phyloP scores from a whole-genome alignment of 345 rosid species.

The Ceriops zippeliana region DNA sequence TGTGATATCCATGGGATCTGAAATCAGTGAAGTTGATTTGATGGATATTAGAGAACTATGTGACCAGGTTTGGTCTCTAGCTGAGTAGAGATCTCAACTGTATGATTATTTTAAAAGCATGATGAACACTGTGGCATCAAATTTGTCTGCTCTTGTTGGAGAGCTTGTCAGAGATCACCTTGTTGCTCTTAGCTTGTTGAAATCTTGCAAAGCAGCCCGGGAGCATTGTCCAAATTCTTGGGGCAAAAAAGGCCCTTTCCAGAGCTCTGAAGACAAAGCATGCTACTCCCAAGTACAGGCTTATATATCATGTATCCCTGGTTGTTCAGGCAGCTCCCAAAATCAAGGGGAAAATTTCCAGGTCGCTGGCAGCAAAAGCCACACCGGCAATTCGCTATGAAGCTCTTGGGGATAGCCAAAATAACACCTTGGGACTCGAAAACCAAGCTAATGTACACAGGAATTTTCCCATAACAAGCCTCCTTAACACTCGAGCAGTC shows the following conservation, averaged over 20 bases:
- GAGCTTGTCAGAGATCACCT: constrained; percentile 97
- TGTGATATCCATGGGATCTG: constrained; percentile 89
- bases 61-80: constrained; percentile 74
- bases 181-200: constrained; percentile 84
- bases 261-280: constrained; percentile 94
- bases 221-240: constrained; percentile 87
- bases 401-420: constrained; percentile 83
- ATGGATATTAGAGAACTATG: constrained; percentile 71
- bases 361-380: constrained; percentile 86
- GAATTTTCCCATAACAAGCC: background rate
- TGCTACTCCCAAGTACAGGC: constrained; percentile 84
- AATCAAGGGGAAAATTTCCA: constrained; percentile 76
- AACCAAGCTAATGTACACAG: constrained; percentile 63
- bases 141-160: constrained; percentile 90
- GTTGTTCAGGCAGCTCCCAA: constrained; percentile 89
- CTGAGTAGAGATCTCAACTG: constrained; percentile 88
- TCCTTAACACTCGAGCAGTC: constrained; percentile 47
- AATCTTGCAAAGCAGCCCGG: constrained; percentile 96
- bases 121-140: constrained; percentile 92
- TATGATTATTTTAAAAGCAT: constrained; percentile 83
- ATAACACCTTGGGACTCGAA: constrained; percentile 76
- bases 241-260: constrained; percentile 90
- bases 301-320: constrained; percentile 86
- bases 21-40: constrained; percentile 78
- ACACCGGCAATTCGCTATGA: constrained; percentile 74